Percentiles rank a stretch among this genome's conserved stretches.
Evolutionary conservation across 345 rosid species (phyloP).

Genomic region (Citrus maxima): DNA sequence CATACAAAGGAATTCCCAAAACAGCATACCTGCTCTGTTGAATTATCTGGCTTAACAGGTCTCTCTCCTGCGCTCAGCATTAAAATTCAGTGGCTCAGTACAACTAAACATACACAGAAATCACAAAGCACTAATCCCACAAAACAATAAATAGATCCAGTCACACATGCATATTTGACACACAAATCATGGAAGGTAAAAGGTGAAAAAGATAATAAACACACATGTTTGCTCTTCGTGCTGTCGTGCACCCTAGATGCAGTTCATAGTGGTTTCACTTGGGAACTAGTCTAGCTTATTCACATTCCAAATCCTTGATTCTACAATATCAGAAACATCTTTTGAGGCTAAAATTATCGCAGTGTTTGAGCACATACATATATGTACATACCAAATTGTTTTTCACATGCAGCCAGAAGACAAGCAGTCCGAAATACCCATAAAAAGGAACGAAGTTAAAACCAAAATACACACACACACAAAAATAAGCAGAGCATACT

Average conservation of each 20-base stretch:
- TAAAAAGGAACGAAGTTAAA: neutral
- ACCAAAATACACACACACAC: neutral
- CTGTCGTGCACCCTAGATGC: neutral
- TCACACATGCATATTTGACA: neutral
- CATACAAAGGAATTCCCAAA: neutral
- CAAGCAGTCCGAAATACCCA: neutral
- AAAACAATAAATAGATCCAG: neutral
- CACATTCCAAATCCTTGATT: neutral
- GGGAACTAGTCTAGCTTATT: neutral
- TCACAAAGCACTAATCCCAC: neutral
- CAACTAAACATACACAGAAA: neutral
- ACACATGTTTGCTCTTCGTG: neutral
- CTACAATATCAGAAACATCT: neutral
- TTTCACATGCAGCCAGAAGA: neutral
- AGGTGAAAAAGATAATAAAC: neutral
- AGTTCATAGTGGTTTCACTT: neutral
- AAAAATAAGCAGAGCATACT: neutral
- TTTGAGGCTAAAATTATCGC: neutral
- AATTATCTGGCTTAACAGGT: constrained; percentile 31
- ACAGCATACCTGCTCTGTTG: constrained; percentile 37
- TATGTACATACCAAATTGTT: neutral
- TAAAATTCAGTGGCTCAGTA: neutral
- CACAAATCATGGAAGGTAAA: neutral
- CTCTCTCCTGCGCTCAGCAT: constrained; percentile 43
- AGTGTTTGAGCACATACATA: neutral